Evolutionary conservation across 768 basidiomycete genomes (phyloP).

Genomic region (Termitomyces titanicus): DNA sequence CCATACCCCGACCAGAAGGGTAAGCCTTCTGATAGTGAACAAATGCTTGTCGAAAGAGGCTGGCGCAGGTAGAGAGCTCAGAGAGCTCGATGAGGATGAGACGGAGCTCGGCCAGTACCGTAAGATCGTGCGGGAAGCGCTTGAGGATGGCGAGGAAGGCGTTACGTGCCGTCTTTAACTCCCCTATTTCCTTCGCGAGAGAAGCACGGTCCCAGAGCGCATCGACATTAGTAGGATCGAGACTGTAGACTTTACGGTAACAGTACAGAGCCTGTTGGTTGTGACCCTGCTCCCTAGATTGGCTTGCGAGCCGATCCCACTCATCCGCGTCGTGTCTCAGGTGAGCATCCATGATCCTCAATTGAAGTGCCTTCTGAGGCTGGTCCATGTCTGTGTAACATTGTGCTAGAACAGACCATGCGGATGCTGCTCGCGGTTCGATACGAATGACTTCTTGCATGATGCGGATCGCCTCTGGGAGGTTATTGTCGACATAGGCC

Average conservation of each 20-base stretch:
- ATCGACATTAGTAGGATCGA: slow-evolving; percentile 79
- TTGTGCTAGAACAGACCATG: slow-evolving; percentile 87
- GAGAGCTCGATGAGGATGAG: slow-evolving; percentile 72
- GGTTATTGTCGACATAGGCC: slow-evolving; percentile 72
- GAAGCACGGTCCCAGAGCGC: slow-evolving; percentile 88
- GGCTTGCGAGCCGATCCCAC: slow-evolving; percentile 78
- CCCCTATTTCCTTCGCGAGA: slow-evolving; percentile 72
- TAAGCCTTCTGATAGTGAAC: slow-evolving; percentile 55
- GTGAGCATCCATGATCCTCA: slow-evolving; percentile 89
- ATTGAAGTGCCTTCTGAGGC: slow-evolving; percentile 67
- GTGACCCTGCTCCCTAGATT: slow-evolving; percentile 72
- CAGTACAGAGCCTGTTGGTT: slow-evolving; percentile 91
- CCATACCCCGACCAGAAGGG: slow-evolving; percentile 37
- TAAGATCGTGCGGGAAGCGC: slow-evolving; percentile 74
- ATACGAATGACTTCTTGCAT: slow-evolving; percentile 94
- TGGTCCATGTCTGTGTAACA: slow-evolving; percentile 77
- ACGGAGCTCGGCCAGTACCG: slow-evolving; percentile 74
- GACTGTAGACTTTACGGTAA: slow-evolving; percentile 74
- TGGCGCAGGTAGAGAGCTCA: slow-evolving; percentile 61
- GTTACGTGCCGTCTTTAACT: slow-evolving; percentile 59
- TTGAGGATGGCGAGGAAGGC: slow-evolving; percentile 72
- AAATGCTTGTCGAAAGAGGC: slow-evolving; percentile 72
- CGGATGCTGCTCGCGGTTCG: slow-evolving; percentile 78
- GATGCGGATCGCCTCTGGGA: slow-evolving; percentile 65
- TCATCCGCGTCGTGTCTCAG: slow-evolving; percentile 79